Evolutionary conservation across 164 flowering plant genomes (phyloP).

Genomic region (Kalanchoe fedtschenkoi): DNA sequence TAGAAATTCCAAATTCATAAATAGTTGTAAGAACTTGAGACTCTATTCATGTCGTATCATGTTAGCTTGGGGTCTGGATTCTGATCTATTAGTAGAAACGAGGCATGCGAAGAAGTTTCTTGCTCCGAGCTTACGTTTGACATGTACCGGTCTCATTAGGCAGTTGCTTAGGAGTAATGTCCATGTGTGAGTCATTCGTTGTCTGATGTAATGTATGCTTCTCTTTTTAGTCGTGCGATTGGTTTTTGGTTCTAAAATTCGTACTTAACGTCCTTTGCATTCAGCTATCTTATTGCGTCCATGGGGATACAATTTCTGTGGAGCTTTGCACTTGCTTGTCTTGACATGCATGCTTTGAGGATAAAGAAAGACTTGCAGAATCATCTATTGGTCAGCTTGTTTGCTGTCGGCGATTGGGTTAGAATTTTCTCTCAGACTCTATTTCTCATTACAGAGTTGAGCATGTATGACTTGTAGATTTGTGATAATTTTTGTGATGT

Average conservation of each 20-base stretch:
- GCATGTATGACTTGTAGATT: background rate
- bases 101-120: too few species aligned
- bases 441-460: background rate
- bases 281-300: constrained; percentile 24
- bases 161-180: too few species aligned
- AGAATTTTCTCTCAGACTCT: background rate
- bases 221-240: background rate
- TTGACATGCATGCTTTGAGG: constrained; percentile 26
- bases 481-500: too few species aligned
- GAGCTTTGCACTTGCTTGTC: constrained; percentile 27
- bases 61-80: too few species aligned
- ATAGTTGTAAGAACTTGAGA: too few species aligned
- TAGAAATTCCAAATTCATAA: background rate
- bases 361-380: constrained; percentile 14
- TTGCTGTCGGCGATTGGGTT: constrained; percentile 31
- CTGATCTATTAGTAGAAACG: too few species aligned
- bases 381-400: constrained; percentile 22
- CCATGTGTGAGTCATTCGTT: background rate
- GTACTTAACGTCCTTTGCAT: constrained; percentile 4
- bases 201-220: background rate
- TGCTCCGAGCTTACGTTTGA: too few species aligned
- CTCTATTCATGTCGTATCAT: too few species aligned
- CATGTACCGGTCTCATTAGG: too few species aligned
- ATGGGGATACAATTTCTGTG: constrained; percentile 27
- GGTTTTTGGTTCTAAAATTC: background rate